These are phyloP conservation scores for Quercus parvula DNA, from an alignment of 306 rosid species.

Conservation along the genomic window DNA sequence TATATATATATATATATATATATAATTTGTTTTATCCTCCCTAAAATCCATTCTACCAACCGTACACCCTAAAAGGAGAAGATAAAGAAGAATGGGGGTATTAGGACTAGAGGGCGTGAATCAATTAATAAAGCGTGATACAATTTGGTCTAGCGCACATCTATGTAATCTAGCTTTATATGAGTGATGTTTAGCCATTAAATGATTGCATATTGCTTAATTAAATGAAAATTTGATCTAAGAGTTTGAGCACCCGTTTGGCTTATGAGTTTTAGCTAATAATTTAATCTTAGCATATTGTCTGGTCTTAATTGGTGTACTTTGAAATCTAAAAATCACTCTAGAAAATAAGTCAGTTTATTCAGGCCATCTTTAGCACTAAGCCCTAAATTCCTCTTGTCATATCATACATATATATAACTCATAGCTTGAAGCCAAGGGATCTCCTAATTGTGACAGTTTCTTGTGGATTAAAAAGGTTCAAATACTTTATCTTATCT, in stretches of 20 bases:
- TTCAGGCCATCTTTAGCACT: neutral
- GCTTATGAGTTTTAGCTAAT: neutral
- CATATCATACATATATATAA: too few relatives aligned
- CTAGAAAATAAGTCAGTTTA: neutral
- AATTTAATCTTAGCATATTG: neutral
- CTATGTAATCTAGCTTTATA: neutral
- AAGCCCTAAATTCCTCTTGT: neutral
- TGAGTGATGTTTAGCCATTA: neutral
- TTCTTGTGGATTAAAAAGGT: too few relatives aligned
- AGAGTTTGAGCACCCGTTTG: neutral
- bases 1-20: too few relatives aligned
- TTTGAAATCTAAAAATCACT: neutral
- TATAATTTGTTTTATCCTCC: too few relatives aligned
- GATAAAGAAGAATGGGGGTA: neutral
- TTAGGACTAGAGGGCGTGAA: neutral
- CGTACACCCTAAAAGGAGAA: too few relatives aligned
- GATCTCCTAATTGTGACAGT: too few relatives aligned
- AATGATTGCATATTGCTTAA: neutral
- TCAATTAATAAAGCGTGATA: too few relatives aligned
- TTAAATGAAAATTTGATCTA: neutral
- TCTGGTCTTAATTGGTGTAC: neutral
- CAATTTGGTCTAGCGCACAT: neutral
- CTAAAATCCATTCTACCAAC: too few relatives aligned
- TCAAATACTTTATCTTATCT: too few relatives aligned
- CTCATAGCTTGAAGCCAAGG: too few relatives aligned